Evolutionary conservation across 2,329 filamentous ascomycete genomes (phyloP), one percentile per base, ranked within the genome.

Genomic region (Teratosphaeria viscida): DNA sequence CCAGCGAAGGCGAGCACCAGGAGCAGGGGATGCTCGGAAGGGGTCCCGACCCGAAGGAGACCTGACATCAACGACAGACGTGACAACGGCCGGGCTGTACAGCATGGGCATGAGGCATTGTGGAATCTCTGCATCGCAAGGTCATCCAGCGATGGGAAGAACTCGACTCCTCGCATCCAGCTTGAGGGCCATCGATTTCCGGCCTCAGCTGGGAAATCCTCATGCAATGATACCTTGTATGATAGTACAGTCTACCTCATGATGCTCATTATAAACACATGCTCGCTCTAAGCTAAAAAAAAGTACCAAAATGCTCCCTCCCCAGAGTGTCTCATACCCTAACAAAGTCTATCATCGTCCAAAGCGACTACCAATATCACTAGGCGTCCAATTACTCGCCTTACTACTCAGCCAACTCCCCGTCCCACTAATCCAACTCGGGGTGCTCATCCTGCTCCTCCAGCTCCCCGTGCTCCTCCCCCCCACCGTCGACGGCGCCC

Each of bases 361-460:
- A 61, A 63, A 35, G 34, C 61, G 63, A 55, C 68, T 71, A 34
- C 69, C 68, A 55, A 71, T 65, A 60, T 66, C 67, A 52, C 67
- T 70, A 56, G 67, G 67, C 59, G 69, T 68, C 60, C 66, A 67
- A 60, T 61, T 65, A 57, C 70, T 71, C 35, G 65, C 68, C 62
- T 71, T 78, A 58, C 71, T 66, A 59, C 70, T 70, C 10, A 74
- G 64, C 72, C 72, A 73, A 59, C 69, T 72, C 2, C 70, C 67
- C 72, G 53, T 55, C 27, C 27, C 64, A 55, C 68, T 70, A 59
- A 72, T 65, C 71, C 72, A 73, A 57, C 65, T 66, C 58, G 71
- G 70, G 61, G 67, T 63, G 53, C 70, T 69, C 72, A 76, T 71
- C 61, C 72, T 76, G 32, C 70, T 68, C 14, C 71, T 70, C 59